Evolutionary conservation across 345 rosid genomes (phyloP), one percentile per base, ranked within the genome.

Genomic region (Viola odorata): DNA sequence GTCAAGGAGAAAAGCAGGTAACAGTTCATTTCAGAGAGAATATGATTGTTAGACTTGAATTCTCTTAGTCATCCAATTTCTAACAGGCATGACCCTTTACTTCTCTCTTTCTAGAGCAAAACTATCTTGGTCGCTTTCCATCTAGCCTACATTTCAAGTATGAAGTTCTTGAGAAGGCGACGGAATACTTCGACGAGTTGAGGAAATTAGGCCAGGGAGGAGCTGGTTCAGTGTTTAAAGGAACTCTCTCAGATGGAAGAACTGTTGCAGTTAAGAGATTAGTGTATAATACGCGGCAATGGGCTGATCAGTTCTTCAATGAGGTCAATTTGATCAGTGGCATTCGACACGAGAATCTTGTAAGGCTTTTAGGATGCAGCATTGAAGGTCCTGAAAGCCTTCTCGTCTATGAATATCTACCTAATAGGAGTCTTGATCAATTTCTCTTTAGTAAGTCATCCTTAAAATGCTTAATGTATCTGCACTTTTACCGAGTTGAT

Each of bases 361-460:
- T 87, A 17, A 77, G 68, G 57, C 85, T 90, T 17, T 64, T 90
- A 57, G 97, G 97, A 16, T 90, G 97, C 69, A 85, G 91, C 73
- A 85, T 87, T 15, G 91, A 87, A 82, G 97, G 97, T 44, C 95
- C 91, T 0, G 88, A 87, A 47, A 85, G 97, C 75, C 88, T 87
- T 73, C 80, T 90, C 15, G 88, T 90, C 50, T 87, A 90, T 37
- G 97, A 90, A 68, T 87, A 83, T 68, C 81, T 87, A 45, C 87
- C 83, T 3, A 90, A 90, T 40, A 77, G 79, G 62, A 85, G 95
- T 70, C 90, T 90, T 0, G 90, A 87, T 63, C 88, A 85, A 67
- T 72, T 85, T 61, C 81, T 87, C 55, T 90, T 90, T 44, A 55
- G 97, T 87, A 68, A 73, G 82, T 50, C 52, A 12, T 23, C 12